Percentiles rank a stretch among this genome's conserved stretches.
phyloP scores from a whole-genome alignment of 2,329 filamentous ascomycete genomes.

The Penicillium sp. region DNA sequence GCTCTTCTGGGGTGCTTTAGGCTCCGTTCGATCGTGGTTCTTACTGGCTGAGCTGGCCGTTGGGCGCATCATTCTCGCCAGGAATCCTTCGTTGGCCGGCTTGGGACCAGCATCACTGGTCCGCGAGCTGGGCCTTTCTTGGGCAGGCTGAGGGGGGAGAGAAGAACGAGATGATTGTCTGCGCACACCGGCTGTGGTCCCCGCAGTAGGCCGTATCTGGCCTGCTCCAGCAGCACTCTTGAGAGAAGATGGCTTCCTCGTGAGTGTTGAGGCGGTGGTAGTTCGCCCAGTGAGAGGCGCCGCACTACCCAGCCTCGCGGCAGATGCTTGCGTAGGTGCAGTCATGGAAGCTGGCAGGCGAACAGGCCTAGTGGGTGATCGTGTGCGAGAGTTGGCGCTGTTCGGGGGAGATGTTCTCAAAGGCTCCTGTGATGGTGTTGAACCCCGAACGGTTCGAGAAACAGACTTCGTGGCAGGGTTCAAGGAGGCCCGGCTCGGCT shows the following conservation, averaged over 20 bases:
- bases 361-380: constrained; percentile 41
- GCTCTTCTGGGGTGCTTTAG: constrained; percentile 39
- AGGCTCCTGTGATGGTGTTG: constrained; percentile 31
- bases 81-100: constrained; percentile 47
- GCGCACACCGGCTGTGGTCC: constrained; percentile 27
- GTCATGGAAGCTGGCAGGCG: constrained; percentile 43
- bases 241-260: constrained; percentile 39
- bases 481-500: constrained; percentile 33
- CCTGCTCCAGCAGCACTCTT: constrained; percentile 26
- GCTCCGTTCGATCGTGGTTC: constrained; percentile 47
- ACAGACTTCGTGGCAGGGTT: constrained; percentile 30
- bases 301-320: constrained; percentile 31
- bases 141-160: constrained; percentile 28
- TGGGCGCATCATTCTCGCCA: constrained; percentile 54
- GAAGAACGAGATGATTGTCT: constrained; percentile 36
- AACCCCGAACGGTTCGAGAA: constrained; percentile 28
- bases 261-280: constrained; percentile 26
- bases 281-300: constrained; percentile 29
- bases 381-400: constrained; percentile 32
- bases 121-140: constrained; percentile 43
- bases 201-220: constrained; percentile 25
- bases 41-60: constrained; percentile 53
- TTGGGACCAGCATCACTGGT: constrained; percentile 38
- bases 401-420: constrained; percentile 25
- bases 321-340: constrained; percentile 42